Base-by-base conservation (phyloP, 164 flowering plant species). In the Magnolia officinalis region DNA sequence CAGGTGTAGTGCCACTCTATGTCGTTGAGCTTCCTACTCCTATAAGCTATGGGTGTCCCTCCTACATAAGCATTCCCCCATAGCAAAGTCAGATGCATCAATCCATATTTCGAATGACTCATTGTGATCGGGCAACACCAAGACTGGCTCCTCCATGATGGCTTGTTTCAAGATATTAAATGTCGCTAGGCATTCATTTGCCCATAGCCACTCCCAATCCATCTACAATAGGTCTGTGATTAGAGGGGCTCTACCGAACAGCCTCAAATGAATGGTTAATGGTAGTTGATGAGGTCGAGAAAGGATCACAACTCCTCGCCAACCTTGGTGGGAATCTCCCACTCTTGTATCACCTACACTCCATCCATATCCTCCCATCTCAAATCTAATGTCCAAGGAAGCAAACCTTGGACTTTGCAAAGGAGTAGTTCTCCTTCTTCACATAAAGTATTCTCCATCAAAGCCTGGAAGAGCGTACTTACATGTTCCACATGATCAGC, bases 201-300 rank as follows among this genome's bases (percentile, higher is more conserved):
- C 6, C 83, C 75, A 81, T 1, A 0, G 45, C 70, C 66, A 76
- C 16, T n/a, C 6, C 1, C 11, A 1, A 2, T 69, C 63, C 72
- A 72, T 81, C 37, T 75, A 74, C 8, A 80, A 63, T 0, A 81
- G 11, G 37, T 83, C 67, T 0, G 64, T 80, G 24, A 78, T 55
- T 9, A 70, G 72, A 0, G 65, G 0, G 64, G 73, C 1, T 18
- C 66, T 20, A 18, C 37, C 2, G 71, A 81, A 63, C 76, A 75
- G 9, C 73, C 70, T 24, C 72, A 31, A 9, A 78, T 76, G 72
- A 81, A 76, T 7, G 65, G 37, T 4, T 67, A 0, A n/a, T 81
- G 77, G 8, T 83, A 79, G 70, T 77, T 83, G 0, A 55, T 71
- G 1, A 83, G 58, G 19, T 80, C 67, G 6, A 80, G 49, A 58